Evolutionary conservation across 306 rosid genomes (phyloP).

Genomic region (Acmispon strigosus): DNA sequence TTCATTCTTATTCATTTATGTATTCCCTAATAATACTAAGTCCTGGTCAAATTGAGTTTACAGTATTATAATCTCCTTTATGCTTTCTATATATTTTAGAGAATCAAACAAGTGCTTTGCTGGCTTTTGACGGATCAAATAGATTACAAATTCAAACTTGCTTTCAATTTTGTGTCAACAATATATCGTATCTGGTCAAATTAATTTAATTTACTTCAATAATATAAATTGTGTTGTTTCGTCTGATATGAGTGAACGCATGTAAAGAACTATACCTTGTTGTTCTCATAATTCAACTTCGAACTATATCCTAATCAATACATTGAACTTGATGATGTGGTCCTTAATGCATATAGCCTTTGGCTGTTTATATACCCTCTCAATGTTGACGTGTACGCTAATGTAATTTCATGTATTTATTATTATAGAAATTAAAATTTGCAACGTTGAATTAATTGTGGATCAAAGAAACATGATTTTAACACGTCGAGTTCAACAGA

Average conservation of each 20-base stretch:
- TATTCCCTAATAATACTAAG: neutral
- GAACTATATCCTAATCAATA: neutral
- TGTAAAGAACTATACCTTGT: neutral
- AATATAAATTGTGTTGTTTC: neutral
- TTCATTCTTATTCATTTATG: neutral
- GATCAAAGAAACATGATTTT: no score
- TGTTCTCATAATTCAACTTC: no score
- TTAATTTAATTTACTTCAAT: neutral
- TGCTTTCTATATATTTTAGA: neutral
- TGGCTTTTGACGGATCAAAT: neutral
- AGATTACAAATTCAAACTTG: neutral
- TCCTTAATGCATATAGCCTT: neutral
- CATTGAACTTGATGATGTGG: neutral
- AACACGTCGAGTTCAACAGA: no score
- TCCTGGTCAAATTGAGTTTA: slow-evolving; percentile 10
- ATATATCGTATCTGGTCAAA: neutral
- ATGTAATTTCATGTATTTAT: no score
- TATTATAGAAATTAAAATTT: no score
- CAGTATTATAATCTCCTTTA: neutral
- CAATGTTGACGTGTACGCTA: neutral
- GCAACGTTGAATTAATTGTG: no score
- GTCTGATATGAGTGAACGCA: neutral
- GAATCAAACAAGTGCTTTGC: neutral
- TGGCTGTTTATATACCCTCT: neutral
- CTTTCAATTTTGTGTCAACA: neutral